Base-by-base conservation (phyloP, 1,284 basidiomycete species). In the Kalmanozyma brasiliensis region DNA sequence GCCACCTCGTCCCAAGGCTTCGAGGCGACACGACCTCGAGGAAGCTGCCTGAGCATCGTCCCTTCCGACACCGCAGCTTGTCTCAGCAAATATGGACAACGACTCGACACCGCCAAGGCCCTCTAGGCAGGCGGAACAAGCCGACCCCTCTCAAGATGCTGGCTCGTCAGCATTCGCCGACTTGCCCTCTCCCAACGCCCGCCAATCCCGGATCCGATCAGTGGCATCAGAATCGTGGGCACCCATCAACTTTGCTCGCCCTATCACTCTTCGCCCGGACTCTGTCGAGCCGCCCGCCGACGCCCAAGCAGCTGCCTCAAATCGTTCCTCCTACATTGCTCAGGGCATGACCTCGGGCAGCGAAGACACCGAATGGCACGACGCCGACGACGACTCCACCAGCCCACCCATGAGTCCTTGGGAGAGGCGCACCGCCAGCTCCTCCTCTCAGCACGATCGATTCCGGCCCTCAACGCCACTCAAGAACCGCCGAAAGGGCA, bases 161-260 rank as follows among this genome's bases (percentile, higher is more conserved):
- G 26, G n/a, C n/a, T n/a, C n/a, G n/a, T n/a, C n/a, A n/a, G n/a
- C n/a, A n/a, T n/a, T n/a, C n/a, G n/a, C n/a, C n/a, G n/a, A n/a
- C n/a, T n/a, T n/a, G n/a, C n/a, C n/a, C n/a, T n/a, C n/a, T n/a
- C n/a, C 33, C 2, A 63, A 49, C 33, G 60, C 60, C 7, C 49
- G 48, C 16, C 48, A 22, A 9, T 55, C 52, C n/a, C 52, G 30
- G 8, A 51, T 63, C 22, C 52, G 49, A 19, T 49, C 48, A 14
- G 33, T n/a, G 36, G 44, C 49, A 7, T 48, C 48, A 26, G 34
- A 57, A 8, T 44, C 59, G 16, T 46, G 44, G 11, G 20, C 26
- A 6, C 45, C 61, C 3, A 57, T 63, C 49, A 63, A 52, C 44
- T 63, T 63, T 40, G 60, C 52, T 35, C 60, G 52, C 14, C 60